phyloP scores from a whole-genome alignment of 257 asterid genomes.

The Solanum chilense region DNA sequence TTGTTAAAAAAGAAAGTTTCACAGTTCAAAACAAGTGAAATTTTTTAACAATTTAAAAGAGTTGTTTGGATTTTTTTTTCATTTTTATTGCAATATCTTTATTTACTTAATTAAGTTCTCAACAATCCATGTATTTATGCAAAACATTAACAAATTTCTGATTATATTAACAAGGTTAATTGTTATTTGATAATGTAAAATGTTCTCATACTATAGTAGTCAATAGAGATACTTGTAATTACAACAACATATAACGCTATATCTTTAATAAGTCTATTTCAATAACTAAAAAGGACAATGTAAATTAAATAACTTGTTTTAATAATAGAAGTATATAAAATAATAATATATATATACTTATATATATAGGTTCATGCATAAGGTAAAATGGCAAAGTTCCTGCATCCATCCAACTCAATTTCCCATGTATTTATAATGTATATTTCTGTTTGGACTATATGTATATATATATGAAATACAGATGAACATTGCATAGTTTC shows the following conservation, averaged over 20 bases:
- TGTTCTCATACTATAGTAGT: background rate
- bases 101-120: background rate
- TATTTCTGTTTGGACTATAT: background rate
- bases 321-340: background rate
- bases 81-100: background rate
- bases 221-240: background rate
- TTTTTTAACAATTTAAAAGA: too few relatives aligned
- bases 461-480: background rate
- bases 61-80: background rate
- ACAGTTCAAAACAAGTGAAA: background rate
- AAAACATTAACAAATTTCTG: background rate
- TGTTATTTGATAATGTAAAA: background rate
- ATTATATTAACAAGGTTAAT: background rate
- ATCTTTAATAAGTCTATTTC: background rate
- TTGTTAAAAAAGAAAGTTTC: background rate
- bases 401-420: background rate
- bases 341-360: too few relatives aligned
- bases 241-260: background rate
- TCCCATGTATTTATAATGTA: background rate
- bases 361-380: background rate
- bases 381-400: background rate
- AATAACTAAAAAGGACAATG: background rate
- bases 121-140: background rate
- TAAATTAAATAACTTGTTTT: background rate
- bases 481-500: background rate